Evolutionary conservation across 2,329 filamentous ascomycete genomes (phyloP).

Genomic region (Xylariaceae sp.): DNA sequence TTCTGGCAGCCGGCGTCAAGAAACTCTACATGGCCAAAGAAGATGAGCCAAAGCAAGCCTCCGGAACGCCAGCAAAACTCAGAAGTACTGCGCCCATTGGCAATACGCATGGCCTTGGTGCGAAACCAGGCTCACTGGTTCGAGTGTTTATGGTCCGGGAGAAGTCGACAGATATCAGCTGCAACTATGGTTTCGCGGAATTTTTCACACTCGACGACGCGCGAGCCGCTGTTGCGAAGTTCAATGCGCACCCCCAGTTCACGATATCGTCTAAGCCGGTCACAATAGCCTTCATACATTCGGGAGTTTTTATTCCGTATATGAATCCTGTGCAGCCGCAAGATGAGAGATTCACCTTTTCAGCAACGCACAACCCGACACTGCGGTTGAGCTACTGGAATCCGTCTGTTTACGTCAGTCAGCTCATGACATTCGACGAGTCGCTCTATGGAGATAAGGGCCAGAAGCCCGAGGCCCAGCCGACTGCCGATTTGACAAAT

Average conservation of each 20-base stretch:
- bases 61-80: constrained; percentile 48
- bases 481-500: constrained; percentile 30
- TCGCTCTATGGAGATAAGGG: constrained; percentile 39
- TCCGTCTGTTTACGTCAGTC: constrained; percentile 63
- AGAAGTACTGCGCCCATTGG: constrained; percentile 54
- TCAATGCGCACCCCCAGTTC: constrained; percentile 67
- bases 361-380: constrained; percentile 61
- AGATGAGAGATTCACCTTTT: constrained; percentile 61
- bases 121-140: constrained; percentile 66
- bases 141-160: constrained; percentile 74
- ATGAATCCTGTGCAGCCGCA: constrained; percentile 51
- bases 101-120: constrained; percentile 59
- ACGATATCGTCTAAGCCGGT: constrained; percentile 71
- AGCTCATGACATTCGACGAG: constrained; percentile 53
- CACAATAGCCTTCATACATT: constrained; percentile 68
- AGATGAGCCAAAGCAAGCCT: constrained; percentile 41
- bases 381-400: constrained; percentile 73
- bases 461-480: constrained; percentile 36
- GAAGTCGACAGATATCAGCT: constrained; percentile 63
- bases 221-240: constrained; percentile 65
- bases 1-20: constrained; percentile 66
- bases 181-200: constrained; percentile 79
- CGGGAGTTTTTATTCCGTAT: constrained; percentile 78
- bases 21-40: constrained; percentile 63
- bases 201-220: constrained; percentile 74